Evolutionary conservation across 805 yeast species (phyloP).

Genomic region (Ogataea neopini): DNA sequence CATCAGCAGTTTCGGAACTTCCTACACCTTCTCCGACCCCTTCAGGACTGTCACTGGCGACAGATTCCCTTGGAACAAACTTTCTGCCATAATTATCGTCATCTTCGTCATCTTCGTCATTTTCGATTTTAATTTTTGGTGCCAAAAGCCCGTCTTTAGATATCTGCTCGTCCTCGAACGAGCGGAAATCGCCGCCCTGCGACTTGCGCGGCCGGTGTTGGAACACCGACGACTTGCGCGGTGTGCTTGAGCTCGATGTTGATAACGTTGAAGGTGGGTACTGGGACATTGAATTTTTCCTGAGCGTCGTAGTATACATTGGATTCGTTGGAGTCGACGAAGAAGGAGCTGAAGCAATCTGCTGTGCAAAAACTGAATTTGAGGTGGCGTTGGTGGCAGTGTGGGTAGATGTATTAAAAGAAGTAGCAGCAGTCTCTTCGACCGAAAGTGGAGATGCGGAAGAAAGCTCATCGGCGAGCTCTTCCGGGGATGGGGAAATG

Average conservation of each 20-base stretch:
- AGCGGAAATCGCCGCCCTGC: conserved; percentile 2
- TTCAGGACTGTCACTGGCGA: conserved; percentile 8
- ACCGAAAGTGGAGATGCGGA: conserved; percentile 20
- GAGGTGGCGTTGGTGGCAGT: conserved; percentile 14
- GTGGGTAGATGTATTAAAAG: conserved; percentile 22
- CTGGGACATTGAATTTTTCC: conserved; percentile 47
- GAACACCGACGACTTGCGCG: conserved; percentile 15
- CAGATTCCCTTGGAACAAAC: conserved; percentile 17
- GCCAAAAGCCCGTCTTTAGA: conserved; percentile 21
- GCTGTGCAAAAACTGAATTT: background rate
- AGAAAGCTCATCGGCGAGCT: conserved; percentile 11
- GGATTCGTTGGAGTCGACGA: conserved; percentile 7
- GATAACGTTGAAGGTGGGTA: conserved; percentile 42
- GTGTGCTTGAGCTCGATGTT: conserved; percentile 18
- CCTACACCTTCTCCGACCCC: background rate
- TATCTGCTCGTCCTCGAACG: conserved; percentile 4
- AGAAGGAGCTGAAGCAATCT: background rate
- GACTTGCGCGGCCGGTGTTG: conserved; percentile 8
- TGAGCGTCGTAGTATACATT: conserved; percentile 25
- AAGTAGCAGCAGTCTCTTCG: conserved; percentile 19
- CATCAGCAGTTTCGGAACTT: conserved; percentile 2
- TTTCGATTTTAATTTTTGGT: conserved; percentile 18
- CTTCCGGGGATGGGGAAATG: conserved; percentile 20
- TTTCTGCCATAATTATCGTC: conserved; percentile 16
- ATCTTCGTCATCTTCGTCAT: conserved; percentile 15